Conservation (phyloP, 371 early-diverging fungal genomes). For the Mucor indicus region DNA sequence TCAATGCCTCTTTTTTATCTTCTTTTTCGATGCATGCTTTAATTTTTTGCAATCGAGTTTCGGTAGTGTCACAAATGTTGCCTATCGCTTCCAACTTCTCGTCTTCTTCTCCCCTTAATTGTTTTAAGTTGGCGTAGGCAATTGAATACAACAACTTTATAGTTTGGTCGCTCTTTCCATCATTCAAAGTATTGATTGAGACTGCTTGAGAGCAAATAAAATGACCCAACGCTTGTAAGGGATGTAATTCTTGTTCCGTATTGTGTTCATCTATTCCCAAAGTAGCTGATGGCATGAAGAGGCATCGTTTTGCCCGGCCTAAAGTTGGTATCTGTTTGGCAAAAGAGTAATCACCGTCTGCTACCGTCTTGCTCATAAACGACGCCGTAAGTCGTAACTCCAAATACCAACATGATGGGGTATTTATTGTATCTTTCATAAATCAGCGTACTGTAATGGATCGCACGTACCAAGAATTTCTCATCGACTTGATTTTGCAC, state of each 20-base stretch:
- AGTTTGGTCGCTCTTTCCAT: slow-evolving; percentile 11
- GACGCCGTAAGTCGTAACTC: background rate
- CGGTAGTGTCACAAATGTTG: slow-evolving; percentile 14
- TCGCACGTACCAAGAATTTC: slow-evolving; percentile 2
- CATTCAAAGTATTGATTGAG: slow-evolving; percentile 6
- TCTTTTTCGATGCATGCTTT: slow-evolving; percentile 17
- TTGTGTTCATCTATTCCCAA: slow-evolving; percentile 7
- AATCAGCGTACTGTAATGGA: slow-evolving; percentile 8
- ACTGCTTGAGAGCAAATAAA: slow-evolving; percentile 14
- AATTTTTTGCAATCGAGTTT: slow-evolving; percentile 15
- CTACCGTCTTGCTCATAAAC: slow-evolving; percentile 5
- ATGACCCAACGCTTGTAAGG: slow-evolving; percentile 8
- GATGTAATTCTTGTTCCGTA: slow-evolving; percentile 4
- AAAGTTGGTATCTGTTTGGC: slow-evolving; percentile 12
- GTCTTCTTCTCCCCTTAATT: slow-evolving; percentile 10
- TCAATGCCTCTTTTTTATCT: slow-evolving; percentile 17
- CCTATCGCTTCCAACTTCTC: slow-evolving; percentile 18
- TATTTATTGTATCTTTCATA: slow-evolving; percentile 5
- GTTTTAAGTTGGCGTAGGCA: slow-evolving; percentile 12
- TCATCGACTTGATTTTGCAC: slow-evolving; percentile 7
- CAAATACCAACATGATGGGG: slow-evolving; percentile 7
- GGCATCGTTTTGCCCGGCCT: slow-evolving; percentile 7
- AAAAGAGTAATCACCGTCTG: slow-evolving; percentile 6
- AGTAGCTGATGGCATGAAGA: slow-evolving; percentile 6
- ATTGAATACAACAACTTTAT: slow-evolving; percentile 12